Conservation (phyloP, 306 rosid genomes). For the Castanea mollissima region DNA sequence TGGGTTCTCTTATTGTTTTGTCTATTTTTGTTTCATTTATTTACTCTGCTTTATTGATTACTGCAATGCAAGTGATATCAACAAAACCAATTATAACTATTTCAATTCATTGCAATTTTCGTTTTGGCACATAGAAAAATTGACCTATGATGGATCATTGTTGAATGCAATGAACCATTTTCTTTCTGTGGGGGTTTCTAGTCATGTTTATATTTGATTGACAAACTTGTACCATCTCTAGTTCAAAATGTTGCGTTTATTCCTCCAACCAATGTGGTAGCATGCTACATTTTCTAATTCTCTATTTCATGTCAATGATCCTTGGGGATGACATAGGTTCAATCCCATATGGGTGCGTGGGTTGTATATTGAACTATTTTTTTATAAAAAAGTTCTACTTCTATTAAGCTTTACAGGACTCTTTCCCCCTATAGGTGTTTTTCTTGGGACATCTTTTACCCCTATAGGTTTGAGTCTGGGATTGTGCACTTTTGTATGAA, state of each 20-base stretch:
- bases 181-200: not conserved
- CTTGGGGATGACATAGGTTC: too few species aligned
- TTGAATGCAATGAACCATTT: not conserved
- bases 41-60: not conserved
- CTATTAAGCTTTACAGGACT: too few species aligned
- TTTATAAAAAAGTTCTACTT: too few species aligned
- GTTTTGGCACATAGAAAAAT: not conserved
- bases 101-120: not conserved
- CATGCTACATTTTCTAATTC: not conserved
- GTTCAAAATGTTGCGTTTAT: not conserved
- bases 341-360: too few species aligned
- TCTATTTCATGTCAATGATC: too few species aligned
- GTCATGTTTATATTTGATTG: not conserved
- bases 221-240: not conserved
- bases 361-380: too few species aligned
- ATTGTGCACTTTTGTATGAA: not conserved
- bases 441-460: too few species aligned
- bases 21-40: not conserved
- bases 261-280: not conserved
- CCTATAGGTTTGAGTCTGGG: too few species aligned
- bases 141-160: not conserved
- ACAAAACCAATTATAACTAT: not conserved
- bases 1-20: slow-evolving; percentile 27
- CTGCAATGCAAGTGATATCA: not conserved
- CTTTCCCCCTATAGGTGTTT: too few species aligned